Percentiles rank a stretch among this genome's conserved stretches.
phyloP scores from a whole-genome alignment of 805 yeast species.

The Candida quercuum region DNA sequence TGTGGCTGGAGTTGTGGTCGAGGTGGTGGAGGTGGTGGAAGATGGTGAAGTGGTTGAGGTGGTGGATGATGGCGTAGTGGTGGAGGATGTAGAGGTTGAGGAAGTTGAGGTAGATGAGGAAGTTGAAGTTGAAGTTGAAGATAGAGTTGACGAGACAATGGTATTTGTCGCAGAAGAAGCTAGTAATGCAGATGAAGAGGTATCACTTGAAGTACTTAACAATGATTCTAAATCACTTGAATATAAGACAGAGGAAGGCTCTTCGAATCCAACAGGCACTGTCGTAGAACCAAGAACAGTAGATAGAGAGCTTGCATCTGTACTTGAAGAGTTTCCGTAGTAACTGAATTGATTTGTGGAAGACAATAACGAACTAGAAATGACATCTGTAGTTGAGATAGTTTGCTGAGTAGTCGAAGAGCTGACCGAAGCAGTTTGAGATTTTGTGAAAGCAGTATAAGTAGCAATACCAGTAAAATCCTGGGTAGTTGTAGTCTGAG shows the following conservation, averaged over 20 bases:
- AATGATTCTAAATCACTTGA: no score
- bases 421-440: not conserved
- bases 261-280: no score
- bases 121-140: not conserved
- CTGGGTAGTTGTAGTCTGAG: not conserved
- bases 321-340: no score
- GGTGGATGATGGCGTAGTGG: not conserved
- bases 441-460: not conserved
- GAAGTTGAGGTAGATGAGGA: not conserved
- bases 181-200: not conserved
- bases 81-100: not conserved
- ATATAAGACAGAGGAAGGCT: no score
- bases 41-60: not conserved
- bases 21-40: not conserved
- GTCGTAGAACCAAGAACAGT: no score
- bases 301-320: no score
- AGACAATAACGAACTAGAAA: no score
- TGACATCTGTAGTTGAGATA: not conserved
- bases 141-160: not conserved
- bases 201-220: not conserved
- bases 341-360: no score
- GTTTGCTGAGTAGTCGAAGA: no score
- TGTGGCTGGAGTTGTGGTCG: not conserved
- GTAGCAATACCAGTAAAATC: conserved; percentile 1
- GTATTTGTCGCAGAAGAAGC: not conserved